phyloP scores from a whole-genome alignment of 345 rosid genomes.

The Odontarrhena argentea region DNA sequence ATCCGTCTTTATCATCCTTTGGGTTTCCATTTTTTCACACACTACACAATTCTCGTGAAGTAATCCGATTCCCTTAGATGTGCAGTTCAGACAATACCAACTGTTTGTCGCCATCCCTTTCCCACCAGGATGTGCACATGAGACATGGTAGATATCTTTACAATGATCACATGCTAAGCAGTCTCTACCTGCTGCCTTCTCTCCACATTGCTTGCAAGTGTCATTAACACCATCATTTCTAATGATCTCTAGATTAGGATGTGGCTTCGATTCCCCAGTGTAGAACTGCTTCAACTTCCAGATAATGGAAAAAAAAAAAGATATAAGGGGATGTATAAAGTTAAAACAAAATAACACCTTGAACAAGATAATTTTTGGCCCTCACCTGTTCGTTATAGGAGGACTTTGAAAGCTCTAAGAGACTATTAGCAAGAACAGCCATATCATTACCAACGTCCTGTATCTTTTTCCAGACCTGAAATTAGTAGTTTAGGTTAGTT shows the following conservation, averaged over 20 bases:
- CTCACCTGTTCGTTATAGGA: slow-evolving; percentile 65
- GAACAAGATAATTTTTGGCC: slow-evolving; percentile 10
- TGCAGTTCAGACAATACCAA: slow-evolving; percentile 83
- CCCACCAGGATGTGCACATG: slow-evolving; percentile 75
- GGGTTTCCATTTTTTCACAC: slow-evolving; percentile 65
- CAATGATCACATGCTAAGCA: slow-evolving; percentile 89
- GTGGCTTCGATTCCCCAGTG: slow-evolving; percentile 43
- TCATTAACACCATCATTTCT: slow-evolving; percentile 43
- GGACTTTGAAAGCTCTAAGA: slow-evolving; percentile 58
- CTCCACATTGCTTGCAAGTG: slow-evolving; percentile 62
- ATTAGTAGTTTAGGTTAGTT: slow-evolving; percentile 26
- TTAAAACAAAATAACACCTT: slow-evolving; percentile 3
- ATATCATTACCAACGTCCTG: slow-evolving; percentile 69
- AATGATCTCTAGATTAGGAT: slow-evolving; percentile 50
- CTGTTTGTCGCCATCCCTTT: slow-evolving; percentile 59
- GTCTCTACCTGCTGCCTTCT: slow-evolving; percentile 61
- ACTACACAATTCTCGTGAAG: slow-evolving; percentile 74
- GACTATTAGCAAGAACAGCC: slow-evolving; percentile 65
- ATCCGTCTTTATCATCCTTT: slow-evolving; percentile 37
- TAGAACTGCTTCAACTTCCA: slow-evolving; percentile 47
- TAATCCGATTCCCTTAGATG: slow-evolving; percentile 56
- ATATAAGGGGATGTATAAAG: slow-evolving; percentile 14
- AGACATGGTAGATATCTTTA: slow-evolving; percentile 78
- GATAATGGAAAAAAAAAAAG: not conserved
- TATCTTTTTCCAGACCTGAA: slow-evolving; percentile 74